These are phyloP conservation scores for Cyclotella cryptica DNA, from an alignment of 108 stramenopile species.

Conservation along the genomic window DNA sequence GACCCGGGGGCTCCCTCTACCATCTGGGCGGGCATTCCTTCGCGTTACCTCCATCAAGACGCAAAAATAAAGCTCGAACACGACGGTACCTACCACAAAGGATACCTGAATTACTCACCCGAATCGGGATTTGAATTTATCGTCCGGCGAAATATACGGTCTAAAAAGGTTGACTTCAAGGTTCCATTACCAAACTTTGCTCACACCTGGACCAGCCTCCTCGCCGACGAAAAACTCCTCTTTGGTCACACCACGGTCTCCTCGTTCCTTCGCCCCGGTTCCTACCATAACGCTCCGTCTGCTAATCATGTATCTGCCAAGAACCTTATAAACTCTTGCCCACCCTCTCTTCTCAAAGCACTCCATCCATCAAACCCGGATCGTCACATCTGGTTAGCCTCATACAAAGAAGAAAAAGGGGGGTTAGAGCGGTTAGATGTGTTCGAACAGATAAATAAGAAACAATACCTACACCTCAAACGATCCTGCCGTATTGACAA, in stretches of 20 bases:
- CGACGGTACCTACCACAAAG: slow-evolving; percentile 17
- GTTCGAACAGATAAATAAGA: no score
- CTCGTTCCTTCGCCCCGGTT: neutral
- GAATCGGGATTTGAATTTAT: neutral
- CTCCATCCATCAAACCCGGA: slow-evolving; percentile 21
- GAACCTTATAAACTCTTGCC: slow-evolving; percentile 6
- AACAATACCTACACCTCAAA: neutral
- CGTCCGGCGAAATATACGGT: neutral
- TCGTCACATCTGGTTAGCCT: slow-evolving; percentile 9
- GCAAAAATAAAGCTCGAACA: slow-evolving; percentile 7
- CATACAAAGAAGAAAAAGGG: slow-evolving; percentile 13
- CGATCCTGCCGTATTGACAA: neutral
- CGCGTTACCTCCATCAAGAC: neutral
- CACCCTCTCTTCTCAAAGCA: slow-evolving; percentile 14
- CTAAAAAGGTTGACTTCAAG: slow-evolving; percentile 3
- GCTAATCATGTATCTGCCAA: slow-evolving; percentile 11
- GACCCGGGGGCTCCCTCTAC: neutral
- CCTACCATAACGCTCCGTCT: slow-evolving; percentile 6
- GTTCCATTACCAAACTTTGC: slow-evolving; percentile 16
- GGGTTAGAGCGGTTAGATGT: slow-evolving; percentile 7
- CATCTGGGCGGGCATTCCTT: neutral
- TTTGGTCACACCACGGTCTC: slow-evolving; percentile 10
- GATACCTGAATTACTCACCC: neutral
- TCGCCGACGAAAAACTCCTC: slow-evolving; percentile 1
- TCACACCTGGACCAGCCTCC: slow-evolving; percentile 9